phyloP scores from a whole-genome alignment of 2,329 filamentous ascomycete genomes.

The Paecilomyces variotii region DNA sequence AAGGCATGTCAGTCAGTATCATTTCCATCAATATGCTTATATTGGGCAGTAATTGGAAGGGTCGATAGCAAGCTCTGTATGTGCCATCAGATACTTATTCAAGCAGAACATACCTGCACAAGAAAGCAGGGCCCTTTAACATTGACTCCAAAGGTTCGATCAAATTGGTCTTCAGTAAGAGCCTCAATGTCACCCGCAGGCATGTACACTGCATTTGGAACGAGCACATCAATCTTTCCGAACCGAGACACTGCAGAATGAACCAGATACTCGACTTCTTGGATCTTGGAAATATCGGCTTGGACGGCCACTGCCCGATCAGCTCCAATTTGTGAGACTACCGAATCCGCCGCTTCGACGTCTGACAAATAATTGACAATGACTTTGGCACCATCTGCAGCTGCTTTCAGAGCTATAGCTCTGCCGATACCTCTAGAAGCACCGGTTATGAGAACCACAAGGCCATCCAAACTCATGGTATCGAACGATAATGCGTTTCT shows the following conservation, averaged over 20 bases:
- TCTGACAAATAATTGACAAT: conserved; percentile 52
- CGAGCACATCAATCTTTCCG: conserved; percentile 51
- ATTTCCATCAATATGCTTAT: no score
- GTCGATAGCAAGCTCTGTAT: no score
- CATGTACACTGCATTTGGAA: conserved; percentile 50
- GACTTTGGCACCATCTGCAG: conserved; percentile 35
- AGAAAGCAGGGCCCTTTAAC: conserved; percentile 53
- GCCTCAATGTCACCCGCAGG: conserved; percentile 42
- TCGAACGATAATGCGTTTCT: conserved; percentile 1
- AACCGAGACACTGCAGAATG: conserved; percentile 42
- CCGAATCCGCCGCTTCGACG: conserved; percentile 45
- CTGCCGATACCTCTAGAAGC: conserved; percentile 35
- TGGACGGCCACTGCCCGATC: conserved; percentile 43
- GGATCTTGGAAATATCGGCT: no score
- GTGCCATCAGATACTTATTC: no score
- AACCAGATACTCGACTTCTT: conserved; percentile 35
- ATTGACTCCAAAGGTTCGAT: conserved; percentile 44
- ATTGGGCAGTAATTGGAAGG: no score
- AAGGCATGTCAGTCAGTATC: no score
- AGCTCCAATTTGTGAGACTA: conserved; percentile 41
- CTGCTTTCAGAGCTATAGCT: conserved; percentile 30
- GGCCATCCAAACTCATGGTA: conserved; percentile 8
- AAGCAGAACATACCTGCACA: conserved; percentile 6
- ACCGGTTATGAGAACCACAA: conserved; percentile 33
- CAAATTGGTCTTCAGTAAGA: conserved; percentile 46